Base-by-base conservation (phyloP, 768 basidiomycete genomes). In the Hericium rajendrae region DNA sequence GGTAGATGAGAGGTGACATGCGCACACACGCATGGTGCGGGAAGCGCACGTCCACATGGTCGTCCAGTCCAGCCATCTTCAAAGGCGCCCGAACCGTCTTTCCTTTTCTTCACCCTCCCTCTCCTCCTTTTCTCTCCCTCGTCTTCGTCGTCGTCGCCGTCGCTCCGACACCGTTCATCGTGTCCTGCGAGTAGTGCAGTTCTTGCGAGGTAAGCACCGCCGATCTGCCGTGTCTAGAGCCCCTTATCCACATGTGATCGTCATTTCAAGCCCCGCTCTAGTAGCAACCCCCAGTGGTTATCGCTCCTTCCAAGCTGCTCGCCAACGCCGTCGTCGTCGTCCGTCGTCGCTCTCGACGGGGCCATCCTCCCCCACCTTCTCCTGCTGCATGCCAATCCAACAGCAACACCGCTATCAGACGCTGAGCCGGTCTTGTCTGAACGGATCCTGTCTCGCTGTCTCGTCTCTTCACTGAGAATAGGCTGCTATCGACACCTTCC, bases 391-490 rank as follows among this genome's bases (percentile, higher is more conserved):
- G 62, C 62, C 60, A 58, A 55, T 61, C 52, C 48, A 62, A 67
- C 67, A 68, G 66, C 72, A 26, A 22, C 50, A 39, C 43, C 43
- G 43, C n/a, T 32, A 55, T 74, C 79, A 79, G 78, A 77, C 75
- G 74, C 68, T 65, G 72, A 78, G 78, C 77, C 69, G 78, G 80
- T 78, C 81, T 78, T 73, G 80, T 80, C 80, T 80, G 80, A 77
- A 73, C 71, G 59, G 68, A 69, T 67, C 58, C 57, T 32, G 32
- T 32, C 52, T 62, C 65, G 53, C 65, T 61, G 60, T 55, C 71
- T 64, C 65, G 50, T 28, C 28, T 63, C 38, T 52, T 52, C 58
- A 58, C 61, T 66, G 60, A 69, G 69, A 65, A 58, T 68, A 65
- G 70, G 65, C 63, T 62, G 68, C 60, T 65, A 64, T 57, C 67